Percentiles rank a stretch among this genome's conserved stretches.
Evolutionary conservation across 2,329 filamentous ascomycete species (phyloP).

Genomic region (Trichocomaceae sp.): DNA sequence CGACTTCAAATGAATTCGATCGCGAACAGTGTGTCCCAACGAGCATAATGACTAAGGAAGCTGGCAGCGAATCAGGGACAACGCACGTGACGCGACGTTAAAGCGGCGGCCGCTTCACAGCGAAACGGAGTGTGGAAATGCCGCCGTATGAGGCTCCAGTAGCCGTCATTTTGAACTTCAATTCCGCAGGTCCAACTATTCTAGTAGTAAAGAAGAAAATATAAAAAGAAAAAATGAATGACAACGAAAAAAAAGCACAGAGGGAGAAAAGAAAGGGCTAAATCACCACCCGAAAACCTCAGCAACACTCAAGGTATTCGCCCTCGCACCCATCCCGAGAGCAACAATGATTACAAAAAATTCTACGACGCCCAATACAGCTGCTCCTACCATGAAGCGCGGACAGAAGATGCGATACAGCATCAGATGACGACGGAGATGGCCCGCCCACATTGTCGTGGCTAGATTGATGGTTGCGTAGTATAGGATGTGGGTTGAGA

Average conservation of each 20-base stretch:
- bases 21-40: too few relatives aligned
- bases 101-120: too few relatives aligned
- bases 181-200: too few relatives aligned
- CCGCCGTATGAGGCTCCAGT: too few relatives aligned
- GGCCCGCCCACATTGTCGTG: slow-evolving; percentile 84
- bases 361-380: slow-evolving; percentile 69
- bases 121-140: too few relatives aligned
- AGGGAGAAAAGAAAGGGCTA: neutral
- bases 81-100: too few relatives aligned
- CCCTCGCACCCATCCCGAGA: slow-evolving; percentile 62
- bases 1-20: too few relatives aligned
- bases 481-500: slow-evolving; percentile 71
- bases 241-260: neutral
- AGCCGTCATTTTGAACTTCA: too few relatives aligned
- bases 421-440: slow-evolving; percentile 88
- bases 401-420: slow-evolving; percentile 90
- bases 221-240: neutral
- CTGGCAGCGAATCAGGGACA: too few relatives aligned
- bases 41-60: too few relatives aligned
- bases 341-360: slow-evolving; percentile 63
- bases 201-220: neutral
- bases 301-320: slow-evolving; percentile 69
- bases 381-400: slow-evolving; percentile 75
- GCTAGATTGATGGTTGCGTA: slow-evolving; percentile 77
- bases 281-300: slow-evolving; percentile 79